Evolutionary conservation across 495 filamentous ascomycete species (phyloP).

Genomic region (Hypoxylon lenormandii): DNA sequence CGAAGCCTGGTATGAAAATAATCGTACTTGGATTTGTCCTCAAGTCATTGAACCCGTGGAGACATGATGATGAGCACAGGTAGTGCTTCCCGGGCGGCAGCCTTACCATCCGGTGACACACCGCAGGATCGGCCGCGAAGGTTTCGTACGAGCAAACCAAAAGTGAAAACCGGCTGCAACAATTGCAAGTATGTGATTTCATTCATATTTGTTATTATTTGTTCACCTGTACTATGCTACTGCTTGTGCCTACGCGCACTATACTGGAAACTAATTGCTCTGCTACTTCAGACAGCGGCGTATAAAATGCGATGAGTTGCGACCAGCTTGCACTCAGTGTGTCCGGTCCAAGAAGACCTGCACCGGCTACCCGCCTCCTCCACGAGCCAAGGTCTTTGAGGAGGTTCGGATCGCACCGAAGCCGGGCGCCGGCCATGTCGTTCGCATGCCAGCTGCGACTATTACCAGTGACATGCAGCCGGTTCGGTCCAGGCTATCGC

Average conservation of each 20-base stretch:
- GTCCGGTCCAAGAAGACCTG: conserved; percentile 63
- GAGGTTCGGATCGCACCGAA: conserved; percentile 61
- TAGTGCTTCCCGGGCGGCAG: conserved; percentile 18
- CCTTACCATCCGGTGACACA: conserved; percentile 13
- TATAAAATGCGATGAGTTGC: conserved; percentile 76
- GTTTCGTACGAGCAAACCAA: conserved; percentile 61
- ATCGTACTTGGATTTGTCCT: conserved; percentile 1
- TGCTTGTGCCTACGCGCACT: conserved; percentile 17
- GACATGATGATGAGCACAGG: conserved; percentile 30
- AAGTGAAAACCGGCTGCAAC: conserved; percentile 67
- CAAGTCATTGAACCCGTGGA: conserved; percentile 17
- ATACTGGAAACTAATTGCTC: conserved; percentile 31
- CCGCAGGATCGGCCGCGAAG: conserved; percentile 49
- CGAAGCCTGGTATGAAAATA: conserved; percentile 26
- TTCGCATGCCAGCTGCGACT: conserved; percentile 28
- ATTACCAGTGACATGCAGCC: not conserved
- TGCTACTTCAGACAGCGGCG: conserved; percentile 64
- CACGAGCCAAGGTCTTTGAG: conserved; percentile 56
- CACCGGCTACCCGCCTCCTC: conserved; percentile 65
- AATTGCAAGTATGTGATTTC: conserved; percentile 67
- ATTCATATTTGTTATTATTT: no score
- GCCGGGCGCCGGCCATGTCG: conserved; percentile 42
- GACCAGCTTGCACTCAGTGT: conserved; percentile 69
- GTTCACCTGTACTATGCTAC: conserved; percentile 23
- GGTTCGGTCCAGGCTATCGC: conserved; percentile 13